phyloP scores from a whole-genome alignment of 257 asterid genomes.

The Primulina huaijiensis region DNA sequence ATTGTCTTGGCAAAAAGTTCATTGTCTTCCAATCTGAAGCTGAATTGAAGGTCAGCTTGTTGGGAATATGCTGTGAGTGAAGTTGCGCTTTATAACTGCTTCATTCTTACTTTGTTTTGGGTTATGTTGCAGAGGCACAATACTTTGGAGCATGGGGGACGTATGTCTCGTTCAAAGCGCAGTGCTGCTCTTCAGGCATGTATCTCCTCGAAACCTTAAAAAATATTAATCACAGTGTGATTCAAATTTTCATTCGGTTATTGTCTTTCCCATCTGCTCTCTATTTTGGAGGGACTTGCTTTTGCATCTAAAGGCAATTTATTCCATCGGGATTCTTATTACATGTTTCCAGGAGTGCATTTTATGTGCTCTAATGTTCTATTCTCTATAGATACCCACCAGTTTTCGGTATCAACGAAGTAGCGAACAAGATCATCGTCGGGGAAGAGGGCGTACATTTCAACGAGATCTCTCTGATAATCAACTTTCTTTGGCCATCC shows the following conservation, averaged over 20 bases:
- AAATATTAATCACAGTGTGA: neutral
- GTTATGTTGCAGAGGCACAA: constrained; percentile 76
- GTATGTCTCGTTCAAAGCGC: constrained; percentile 91
- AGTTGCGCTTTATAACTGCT: neutral
- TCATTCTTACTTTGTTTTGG: constrained; percentile 16
- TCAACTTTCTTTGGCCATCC: constrained; percentile 79
- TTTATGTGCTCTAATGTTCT: constrained; percentile 18
- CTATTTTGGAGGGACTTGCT: constrained; percentile 8
- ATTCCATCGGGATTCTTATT: neutral
- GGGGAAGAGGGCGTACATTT: constrained; percentile 71
- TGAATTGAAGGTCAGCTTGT: constrained; percentile 72
- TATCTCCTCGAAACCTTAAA: constrained; percentile 24
- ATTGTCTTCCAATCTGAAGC: constrained; percentile 73
- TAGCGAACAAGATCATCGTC: constrained; percentile 67
- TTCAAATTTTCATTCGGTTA: neutral
- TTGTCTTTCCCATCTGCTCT: neutral
- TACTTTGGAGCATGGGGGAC: constrained; percentile 88
- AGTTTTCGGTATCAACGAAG: constrained; percentile 79
- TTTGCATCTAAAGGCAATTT: constrained; percentile 14
- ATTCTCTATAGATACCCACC: constrained; percentile 64
- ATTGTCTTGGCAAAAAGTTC: constrained; percentile 86
- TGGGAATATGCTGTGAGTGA: constrained; percentile 11
- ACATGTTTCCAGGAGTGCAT: constrained; percentile 12
- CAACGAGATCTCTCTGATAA: constrained; percentile 64
- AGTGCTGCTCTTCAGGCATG: constrained; percentile 95